These are phyloP conservation scores for Cystofilobasidium macerans DNA, from an alignment of 768 basidiomycete species.

Conservation along the genomic window DNA sequence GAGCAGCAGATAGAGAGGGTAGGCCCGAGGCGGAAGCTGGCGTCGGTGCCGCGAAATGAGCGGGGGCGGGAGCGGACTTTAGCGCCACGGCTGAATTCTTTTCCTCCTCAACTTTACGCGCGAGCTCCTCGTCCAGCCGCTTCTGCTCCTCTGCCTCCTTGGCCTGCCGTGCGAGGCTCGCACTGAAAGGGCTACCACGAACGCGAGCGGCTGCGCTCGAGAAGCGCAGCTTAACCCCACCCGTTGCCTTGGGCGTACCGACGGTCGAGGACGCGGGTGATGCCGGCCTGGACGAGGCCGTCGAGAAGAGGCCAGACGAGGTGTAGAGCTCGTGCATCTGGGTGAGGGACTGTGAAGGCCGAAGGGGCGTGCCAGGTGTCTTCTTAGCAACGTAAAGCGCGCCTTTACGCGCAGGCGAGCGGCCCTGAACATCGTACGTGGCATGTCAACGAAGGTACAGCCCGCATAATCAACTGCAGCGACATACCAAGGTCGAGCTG, in stretches of 20 bases:
- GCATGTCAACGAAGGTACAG: too few species aligned
- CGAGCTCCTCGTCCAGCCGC: constrained; percentile 14
- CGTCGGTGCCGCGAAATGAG: neutral
- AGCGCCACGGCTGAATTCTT: neutral
- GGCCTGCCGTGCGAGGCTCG: constrained; percentile 6
- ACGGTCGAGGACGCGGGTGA: neutral
- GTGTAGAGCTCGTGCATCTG: constrained; percentile 14
- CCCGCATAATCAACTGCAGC: too few species aligned
- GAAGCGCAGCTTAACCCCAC: constrained; percentile 6
- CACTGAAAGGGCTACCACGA: neutral
- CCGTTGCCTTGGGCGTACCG: neutral
- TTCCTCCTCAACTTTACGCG: constrained; percentile 7
- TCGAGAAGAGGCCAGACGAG: constrained; percentile 8
- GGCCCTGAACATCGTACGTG: too few species aligned
- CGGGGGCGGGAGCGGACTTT: neutral
- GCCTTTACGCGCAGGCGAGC: neutral
- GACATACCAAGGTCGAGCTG: neutral
- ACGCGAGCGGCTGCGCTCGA: neutral
- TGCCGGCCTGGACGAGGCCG: neutral
- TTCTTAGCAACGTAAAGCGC: constrained; percentile 16
- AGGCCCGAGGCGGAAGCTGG: too few species aligned
- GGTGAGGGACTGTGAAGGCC: constrained; percentile 18
- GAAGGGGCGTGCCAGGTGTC: constrained; percentile 10
- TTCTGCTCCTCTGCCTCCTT: constrained; percentile 16
- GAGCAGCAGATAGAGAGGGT: too few species aligned